phyloP scores from a whole-genome alignment of 441 rosid species.

The Erysimum pusillum region DNA sequence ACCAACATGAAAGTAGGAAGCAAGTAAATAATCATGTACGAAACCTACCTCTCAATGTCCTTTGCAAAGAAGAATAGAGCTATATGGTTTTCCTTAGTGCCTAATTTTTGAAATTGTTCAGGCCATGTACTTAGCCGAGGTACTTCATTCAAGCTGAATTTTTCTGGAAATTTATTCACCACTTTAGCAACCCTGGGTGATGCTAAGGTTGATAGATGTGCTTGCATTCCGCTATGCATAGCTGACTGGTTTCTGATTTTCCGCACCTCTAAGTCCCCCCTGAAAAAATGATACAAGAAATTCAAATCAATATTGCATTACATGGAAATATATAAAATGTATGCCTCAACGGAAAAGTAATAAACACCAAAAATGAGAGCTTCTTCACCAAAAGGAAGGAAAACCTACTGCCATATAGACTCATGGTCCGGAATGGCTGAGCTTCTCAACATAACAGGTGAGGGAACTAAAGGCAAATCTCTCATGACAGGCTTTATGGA shows the following conservation, averaged over 20 bases:
- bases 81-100: conserved; percentile 87
- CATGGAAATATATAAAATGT: conserved; percentile 1
- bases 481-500: conserved; percentile 48
- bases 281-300: conserved; percentile 48
- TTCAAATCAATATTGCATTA: conserved; percentile 19
- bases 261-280: conserved; percentile 82
- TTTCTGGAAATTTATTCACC: conserved; percentile 72
- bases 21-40: neutral
- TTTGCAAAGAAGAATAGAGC: conserved; percentile 98
- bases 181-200: conserved; percentile 89
- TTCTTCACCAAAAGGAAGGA: conserved; percentile 44
- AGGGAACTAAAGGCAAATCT: conserved; percentile 51
- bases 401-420: conserved; percentile 90
- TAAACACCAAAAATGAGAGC: conserved; percentile 1
- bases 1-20: conserved; percentile 5
- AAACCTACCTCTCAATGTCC: conserved; percentile 79
- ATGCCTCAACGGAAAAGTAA: conserved; percentile 4
- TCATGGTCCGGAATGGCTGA: conserved; percentile 85
- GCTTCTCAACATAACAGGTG: conserved; percentile 48
- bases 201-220: conserved; percentile 84
- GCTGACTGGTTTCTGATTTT: conserved; percentile 62
- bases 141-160: conserved; percentile 74
- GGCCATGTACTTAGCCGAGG: conserved; percentile 91
- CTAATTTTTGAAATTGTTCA: conserved; percentile 70
- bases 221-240: conserved; percentile 83